These are phyloP conservation scores for Trichoderma orchidacearum DNA, from an alignment of 495 filamentous ascomycete species.

Conservation along the genomic window DNA sequence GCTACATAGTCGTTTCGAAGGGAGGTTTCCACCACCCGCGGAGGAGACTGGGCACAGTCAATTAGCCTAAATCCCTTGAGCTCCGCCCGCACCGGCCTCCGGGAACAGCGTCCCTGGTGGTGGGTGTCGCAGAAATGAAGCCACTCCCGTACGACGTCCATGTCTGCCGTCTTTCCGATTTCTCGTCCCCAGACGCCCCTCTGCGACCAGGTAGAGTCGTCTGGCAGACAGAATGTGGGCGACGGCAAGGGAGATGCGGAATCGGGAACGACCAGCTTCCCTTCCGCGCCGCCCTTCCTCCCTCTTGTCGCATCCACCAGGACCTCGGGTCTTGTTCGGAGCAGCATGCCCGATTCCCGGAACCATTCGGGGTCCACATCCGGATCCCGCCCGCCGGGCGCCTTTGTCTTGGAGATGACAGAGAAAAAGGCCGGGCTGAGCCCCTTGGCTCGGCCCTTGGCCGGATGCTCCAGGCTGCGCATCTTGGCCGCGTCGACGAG, in stretches of 20 bases:
- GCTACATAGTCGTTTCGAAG: conserved; percentile 4
- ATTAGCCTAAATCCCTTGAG: background rate
- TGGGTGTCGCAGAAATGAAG: background rate
- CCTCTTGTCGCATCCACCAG: background rate
- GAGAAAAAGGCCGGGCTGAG: background rate
- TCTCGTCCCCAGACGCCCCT: background rate
- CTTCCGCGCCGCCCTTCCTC: background rate
- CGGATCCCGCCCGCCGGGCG: background rate
- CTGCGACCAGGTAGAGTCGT: background rate
- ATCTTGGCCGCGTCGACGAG: background rate
- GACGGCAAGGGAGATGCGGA: background rate
- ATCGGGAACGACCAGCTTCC: background rate
- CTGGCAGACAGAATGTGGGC: background rate
- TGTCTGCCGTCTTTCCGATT: background rate
- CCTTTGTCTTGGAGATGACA: background rate
- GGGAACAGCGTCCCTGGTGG: background rate
- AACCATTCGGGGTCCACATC: background rate
- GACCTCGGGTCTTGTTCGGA: background rate
- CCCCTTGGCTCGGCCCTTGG: background rate
- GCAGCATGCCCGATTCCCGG: background rate
- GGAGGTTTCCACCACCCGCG: background rate
- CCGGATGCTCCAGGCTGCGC: background rate
- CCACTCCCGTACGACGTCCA: background rate
- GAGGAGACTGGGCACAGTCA: background rate
- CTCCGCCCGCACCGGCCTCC: background rate